Evolutionary conservation across 2,329 filamentous ascomycete genomes (phyloP), one percentile per base, ranked within the genome.

Genomic region (Aspergillus caelatus): DNA sequence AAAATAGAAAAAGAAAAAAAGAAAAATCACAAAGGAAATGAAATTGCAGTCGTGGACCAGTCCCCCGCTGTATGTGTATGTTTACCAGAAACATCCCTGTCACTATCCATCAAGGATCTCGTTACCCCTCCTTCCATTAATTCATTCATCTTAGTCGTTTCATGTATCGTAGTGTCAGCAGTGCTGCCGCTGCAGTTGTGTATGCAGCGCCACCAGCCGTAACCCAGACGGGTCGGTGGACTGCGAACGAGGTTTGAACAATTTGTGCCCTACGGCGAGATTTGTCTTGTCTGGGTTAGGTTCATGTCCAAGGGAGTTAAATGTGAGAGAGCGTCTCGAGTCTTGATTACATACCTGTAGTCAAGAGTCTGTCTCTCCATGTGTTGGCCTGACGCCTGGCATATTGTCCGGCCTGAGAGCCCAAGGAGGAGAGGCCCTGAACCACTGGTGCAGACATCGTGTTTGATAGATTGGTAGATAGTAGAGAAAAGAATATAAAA

Each of bases 141-240:
- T 26, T 21, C 23, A 9, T 55, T 55, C 65, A 67, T 48, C 66
- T 64, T 32, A 74, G 58, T 16, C 63, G 73, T 45, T 69, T 72
- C 62, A 77, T 61, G 50, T 72, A 74, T 48, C 70, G 69, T 61
- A 76, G 69, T 0, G 75, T 75, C 14, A 77, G 67, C 58, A 71
- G 75, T 5, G 75, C 71, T 3, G 74, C 75, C 2, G 67, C 72
- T 61, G 70, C 66, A 5, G 71, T 74, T 10, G 75, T 76, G 63
- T 77, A 77, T 10, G 70, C 65, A 30, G 70, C 74, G 12, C 72
- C 74, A 1, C 61, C 70, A 12, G 72, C 75, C 4, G 74, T 70
- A 16, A 74, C 34, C 74, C 75, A 77, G 54, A 77, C 75, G 5
- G 75, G 75, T 52, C 66, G 69, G 57, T 77, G 75, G 28, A 71